Evolutionary conservation across 2,329 filamentous ascomycete genomes (phyloP).

Genomic region (Cryphonectria nitschkei): DNA sequence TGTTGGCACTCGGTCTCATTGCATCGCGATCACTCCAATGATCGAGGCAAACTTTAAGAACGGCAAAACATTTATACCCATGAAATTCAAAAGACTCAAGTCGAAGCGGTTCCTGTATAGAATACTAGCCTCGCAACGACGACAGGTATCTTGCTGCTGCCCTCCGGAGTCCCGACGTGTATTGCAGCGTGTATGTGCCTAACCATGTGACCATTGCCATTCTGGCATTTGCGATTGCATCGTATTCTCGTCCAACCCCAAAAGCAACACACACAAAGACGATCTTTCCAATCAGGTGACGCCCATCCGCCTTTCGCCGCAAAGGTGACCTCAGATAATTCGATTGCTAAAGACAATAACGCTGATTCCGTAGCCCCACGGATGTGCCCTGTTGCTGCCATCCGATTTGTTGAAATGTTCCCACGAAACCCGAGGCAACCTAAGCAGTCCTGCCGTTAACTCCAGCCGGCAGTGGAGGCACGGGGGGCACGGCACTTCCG

Average conservation of each 20-base stretch:
- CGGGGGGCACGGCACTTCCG: slow-evolving; percentile 39
- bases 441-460: slow-evolving; percentile 36
- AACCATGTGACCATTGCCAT: not conserved
- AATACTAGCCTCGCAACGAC: not conserved
- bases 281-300: not conserved
- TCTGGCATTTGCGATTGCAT: slow-evolving; percentile 2
- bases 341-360: not conserved
- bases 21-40: not conserved
- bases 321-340: slow-evolving; percentile 1
- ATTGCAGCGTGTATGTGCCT: not conserved
- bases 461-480: slow-evolving; percentile 48
- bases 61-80: not conserved
- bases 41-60: not conserved
- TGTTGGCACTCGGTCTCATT: not conserved
- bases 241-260: not conserved
- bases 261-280: not conserved
- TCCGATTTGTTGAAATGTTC: no score
- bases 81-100: slow-evolving; percentile 21
- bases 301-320: slow-evolving; percentile 4
- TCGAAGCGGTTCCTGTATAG: not conserved
- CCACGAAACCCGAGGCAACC: not conserved
- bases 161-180: not conserved
- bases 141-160: not conserved
- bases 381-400: not conserved
- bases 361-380: not conserved